Base-by-base conservation (phyloP, 2,329 filamentous ascomycete genomes). In the Calonectria henricotiae region DNA sequence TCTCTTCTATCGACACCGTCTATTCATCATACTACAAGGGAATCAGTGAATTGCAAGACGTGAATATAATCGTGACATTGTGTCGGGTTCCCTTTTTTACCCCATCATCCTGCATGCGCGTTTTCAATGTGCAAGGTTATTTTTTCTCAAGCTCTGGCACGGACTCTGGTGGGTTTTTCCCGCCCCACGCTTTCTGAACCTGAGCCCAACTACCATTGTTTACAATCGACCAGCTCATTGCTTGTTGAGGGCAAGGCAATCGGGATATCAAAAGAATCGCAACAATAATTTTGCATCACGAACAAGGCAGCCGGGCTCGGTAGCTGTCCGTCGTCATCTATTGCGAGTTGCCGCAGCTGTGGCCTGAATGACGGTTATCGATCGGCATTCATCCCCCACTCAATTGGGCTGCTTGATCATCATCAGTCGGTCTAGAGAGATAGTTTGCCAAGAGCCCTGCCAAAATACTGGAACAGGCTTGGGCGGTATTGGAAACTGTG, bases 111-210 rank as follows among this genome's bases (percentile, higher is more conserved):
- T 32, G 47, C 47, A 30, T 35, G n/a, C 20, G 13, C 20, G 7
- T 6, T 6, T 37, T 13, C 13, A 30, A 54, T 15, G 27, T 11
- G 51, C 35, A 58, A 39, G 23, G 23, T 37, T 39, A 58, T 39
- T 58, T 39, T 58, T 39, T 58, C 35, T 25, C 25, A 58, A 58
- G n/a, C 51, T 58, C 51, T 20, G 32, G 35, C 51, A 58, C 51
- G 35, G 35, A 27, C 51, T 23, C 3, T 39, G 32, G 51, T 58
- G 51, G 51, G 51, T 58, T 58, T 58, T 58, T 15, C 20, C 51
- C 51, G 51, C 23, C 23, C 51, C 51, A n/a, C 15, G 51, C 32
- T 15, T 15, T 54, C 37, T 15, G n/a, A 37, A 39, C 15, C 20
- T 17, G 35, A 37, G 13, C 35, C 25, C 37, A 55, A 39, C 32